Base-by-base conservation (phyloP, 495 filamentous ascomycete genomes). In the Xylaria palmicola region DNA sequence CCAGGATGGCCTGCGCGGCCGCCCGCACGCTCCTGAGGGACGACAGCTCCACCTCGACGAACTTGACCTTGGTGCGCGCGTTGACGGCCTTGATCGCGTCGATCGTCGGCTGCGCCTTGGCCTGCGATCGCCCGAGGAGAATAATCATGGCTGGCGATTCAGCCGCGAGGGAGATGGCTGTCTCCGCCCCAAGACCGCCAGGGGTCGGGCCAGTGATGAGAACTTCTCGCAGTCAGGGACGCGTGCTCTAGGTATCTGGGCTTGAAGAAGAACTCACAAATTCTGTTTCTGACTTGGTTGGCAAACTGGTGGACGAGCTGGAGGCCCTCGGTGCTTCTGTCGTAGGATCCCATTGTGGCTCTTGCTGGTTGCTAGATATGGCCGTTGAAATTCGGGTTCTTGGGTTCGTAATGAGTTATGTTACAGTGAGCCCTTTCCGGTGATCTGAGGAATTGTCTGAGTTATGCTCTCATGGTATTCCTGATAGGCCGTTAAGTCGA, bases 171-270 rank as follows among this genome's bases (percentile, higher is more conserved):
- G 78, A 71, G 32, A 73, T 63, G 43, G 78, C 78, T 8, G 80
- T 81, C 44, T 71, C 70, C 27, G 72, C 75, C 15, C 82, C 84
- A 15, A 86, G 71, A 8, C 75, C 74, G 7, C 71, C 68, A 0
- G 74, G 68, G n/a, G 74, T 78, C 6, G 79, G 72, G 30, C 84
- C 84, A 20, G 82, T 85, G 22, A 83, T 73, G 24, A 83, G 70
- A 49, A 82, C 53, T 56, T 12, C 0, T 32, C 39, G 0, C 19
- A 6, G 39, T 43, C 44, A 56, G 53, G 15, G 44, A 44, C 15
- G 4, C 32, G 27, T 19, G 27, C 27, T 6, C 12, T 19, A 15
- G 24, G 3, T 10, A 34, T 15, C 4, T 15, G 7, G 27, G 17
- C 0, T 24, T 20, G 20, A 20, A 6, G 15, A 39, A 22, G 39